phyloP scores from a whole-genome alignment of 1,284 basidiomycete genomes.

The Sanghuangporus sanghuang region DNA sequence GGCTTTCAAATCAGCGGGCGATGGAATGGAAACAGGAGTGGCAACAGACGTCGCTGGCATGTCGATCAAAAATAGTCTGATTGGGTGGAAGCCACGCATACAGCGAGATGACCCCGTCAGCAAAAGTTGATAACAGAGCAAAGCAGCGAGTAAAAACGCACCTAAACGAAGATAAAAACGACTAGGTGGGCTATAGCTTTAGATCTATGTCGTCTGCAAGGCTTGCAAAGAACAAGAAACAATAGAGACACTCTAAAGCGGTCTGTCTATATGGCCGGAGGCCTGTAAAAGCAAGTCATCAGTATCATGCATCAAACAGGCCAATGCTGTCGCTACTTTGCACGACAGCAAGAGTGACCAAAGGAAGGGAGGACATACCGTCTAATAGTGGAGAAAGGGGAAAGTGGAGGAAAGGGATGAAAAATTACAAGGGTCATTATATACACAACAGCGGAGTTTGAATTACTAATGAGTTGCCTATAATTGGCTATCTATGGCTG shows the following conservation, averaged over 20 bases:
- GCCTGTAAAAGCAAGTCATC: constrained; percentile 8
- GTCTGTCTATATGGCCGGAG: constrained; percentile 12
- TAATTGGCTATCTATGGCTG: constrained; percentile 7
- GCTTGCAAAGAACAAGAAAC: constrained; percentile 17
- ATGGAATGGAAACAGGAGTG: constrained; percentile 38
- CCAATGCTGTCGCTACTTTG: neutral
- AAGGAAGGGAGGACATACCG: constrained; percentile 12
- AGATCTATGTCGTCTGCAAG: constrained; percentile 16
- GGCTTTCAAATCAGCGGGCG: constrained; percentile 63
- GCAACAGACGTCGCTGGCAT: constrained; percentile 65
- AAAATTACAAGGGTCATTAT: constrained; percentile 7
- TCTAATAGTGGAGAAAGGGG: constrained; percentile 12
- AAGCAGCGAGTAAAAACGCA: constrained; percentile 21
- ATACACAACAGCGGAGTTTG: constrained; percentile 14
- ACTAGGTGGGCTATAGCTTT: constrained; percentile 23
- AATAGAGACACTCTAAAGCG: constrained; percentile 18
- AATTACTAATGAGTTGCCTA: neutral
- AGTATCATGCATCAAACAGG: neutral
- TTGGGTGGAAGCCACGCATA: neutral
- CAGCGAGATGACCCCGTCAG: neutral
- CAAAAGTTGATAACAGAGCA: constrained; percentile 15
- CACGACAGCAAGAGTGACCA: neutral
- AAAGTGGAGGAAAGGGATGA: constrained; percentile 10
- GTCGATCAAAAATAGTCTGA: constrained; percentile 29
- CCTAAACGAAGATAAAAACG: constrained; percentile 37